Evolutionary conservation across 306 rosid species (phyloP), one percentile per base, ranked within the genome.

Genomic region (Pueraria montana): DNA sequence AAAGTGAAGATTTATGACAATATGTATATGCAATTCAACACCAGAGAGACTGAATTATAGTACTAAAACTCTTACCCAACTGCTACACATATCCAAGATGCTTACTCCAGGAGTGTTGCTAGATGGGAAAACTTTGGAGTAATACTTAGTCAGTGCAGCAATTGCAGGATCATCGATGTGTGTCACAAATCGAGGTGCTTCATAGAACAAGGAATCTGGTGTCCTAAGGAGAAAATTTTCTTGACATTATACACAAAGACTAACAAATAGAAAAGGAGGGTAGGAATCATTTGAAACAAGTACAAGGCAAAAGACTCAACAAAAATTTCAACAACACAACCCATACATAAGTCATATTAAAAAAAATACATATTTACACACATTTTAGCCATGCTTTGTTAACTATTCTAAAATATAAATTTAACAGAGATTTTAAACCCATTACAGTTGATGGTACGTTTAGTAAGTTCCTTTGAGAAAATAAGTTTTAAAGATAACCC

Each of bases 131-230:
- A 91, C 88, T 72, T 83, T 82, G 3, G 94, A 87, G 85, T 93
- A 93, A 82, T 90, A 91, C 77, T 89, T 90, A 10, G 92, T 93
- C 42, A 93, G 91, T 53, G 94, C 89, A 69, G 87, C 87, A 89
- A 91, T 93, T 52, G 97, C 96, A 13, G 91, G 90, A 81, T 87
- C 93, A 84, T 93, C 97, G 72, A 93, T 93, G 84, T 93, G 97
- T 3, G 97, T 90, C 86, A 90, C 97, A 78, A 93, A 91, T 65
- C 97, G 91, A 4, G 97, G 97, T 72, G 87, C 34, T 82, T 93
- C 96, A 42, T 93, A 93, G 91, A 93, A 93, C 76, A 78, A 8
- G 9, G 91, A 6, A 88, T 91, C 97, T 42, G 91, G 48, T 20
- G 96, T 87, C 89, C 94, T 93, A 58, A 53, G 46, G 62, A 72